Base-by-base conservation (phyloP, 164 flowering plant species). In the Hamamelis virginiana region DNA sequence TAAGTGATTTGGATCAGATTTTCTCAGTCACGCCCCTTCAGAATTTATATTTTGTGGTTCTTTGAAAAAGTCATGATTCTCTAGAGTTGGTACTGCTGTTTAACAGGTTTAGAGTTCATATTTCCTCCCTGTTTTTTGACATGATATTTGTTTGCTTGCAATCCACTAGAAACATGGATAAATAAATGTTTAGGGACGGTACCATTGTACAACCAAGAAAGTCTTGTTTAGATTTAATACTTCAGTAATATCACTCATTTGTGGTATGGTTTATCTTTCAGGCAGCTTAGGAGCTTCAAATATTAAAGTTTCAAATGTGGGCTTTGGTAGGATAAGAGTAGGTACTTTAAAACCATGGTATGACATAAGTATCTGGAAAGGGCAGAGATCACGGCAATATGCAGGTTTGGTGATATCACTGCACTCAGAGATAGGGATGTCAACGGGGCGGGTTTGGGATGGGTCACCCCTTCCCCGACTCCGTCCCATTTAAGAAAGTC, bases 231-330 rank as follows among this genome's bases (percentile, higher is more conserved):
- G 41, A 33, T 6, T 41, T 1, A 10, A 15, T 69, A 6, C 21
- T 21, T 27, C n/a, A 45, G 21, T 44, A 38, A 23, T n/a, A n/a
- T n/a, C n/a, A n/a, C n/a, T n/a, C n/a, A n/a, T 1, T 53, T 66
- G 4, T 61, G 58, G 3, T 50, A 5, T 65, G 56, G n/a, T 61
- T 48, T 45, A 67, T 71, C 33, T 77, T 77, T 69, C 86, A 86
- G 95, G 86, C 78, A 78, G 81, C 67, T 64, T 87, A 61, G 86
- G 88, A 68, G 78, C 75, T 72, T 65, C 82, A 68, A 72, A 69
- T 73, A 22, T 80, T 28, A 81, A 80, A 59, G 8, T 78, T 12
- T 72, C 77, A 26, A 80, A 62, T 70, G 71, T 75, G 59, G 50
- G 75, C 63, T 70, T 65, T 64, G 50, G 69, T 16, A 77, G 74